phyloP scores from a whole-genome alignment of 192 early-diverging fungal species.

The Coemansia sp. region DNA sequence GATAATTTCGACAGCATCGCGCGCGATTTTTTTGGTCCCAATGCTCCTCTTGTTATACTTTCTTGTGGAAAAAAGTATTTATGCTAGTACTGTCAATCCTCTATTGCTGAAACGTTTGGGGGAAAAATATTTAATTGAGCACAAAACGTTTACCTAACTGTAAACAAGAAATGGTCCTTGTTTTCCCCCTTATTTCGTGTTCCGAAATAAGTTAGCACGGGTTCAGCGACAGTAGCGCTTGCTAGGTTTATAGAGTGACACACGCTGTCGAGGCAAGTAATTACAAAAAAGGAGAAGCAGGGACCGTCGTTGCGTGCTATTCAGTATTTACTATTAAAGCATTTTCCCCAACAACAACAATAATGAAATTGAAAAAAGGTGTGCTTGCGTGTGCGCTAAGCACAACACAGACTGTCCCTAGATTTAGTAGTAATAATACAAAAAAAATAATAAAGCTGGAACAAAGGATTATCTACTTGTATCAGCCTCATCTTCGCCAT shows the following conservation, averaged over 20 bases:
- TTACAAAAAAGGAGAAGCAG: neutral
- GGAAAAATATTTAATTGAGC: neutral
- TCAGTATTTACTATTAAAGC: neutral
- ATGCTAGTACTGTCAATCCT: neutral
- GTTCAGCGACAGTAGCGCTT: neutral
- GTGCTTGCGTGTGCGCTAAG: neutral
- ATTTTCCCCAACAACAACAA: neutral
- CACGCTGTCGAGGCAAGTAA: neutral
- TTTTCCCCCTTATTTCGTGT: neutral
- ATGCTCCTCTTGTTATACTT: neutral
- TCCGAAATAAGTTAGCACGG: neutral
- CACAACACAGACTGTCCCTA: neutral
- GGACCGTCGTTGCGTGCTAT: neutral
- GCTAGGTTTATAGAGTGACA: neutral
- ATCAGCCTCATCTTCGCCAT: neutral
- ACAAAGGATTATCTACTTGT: neutral
- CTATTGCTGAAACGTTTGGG: neutral
- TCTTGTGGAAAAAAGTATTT: neutral
- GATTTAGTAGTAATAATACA: neutral
- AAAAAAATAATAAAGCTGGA: neutral
- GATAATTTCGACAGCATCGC: neutral
- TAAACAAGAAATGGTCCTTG: constrained; percentile 3
- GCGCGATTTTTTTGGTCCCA: neutral
- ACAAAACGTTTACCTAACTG: neutral
- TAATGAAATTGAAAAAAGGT: neutral